phyloP scores from a whole-genome alignment of 1,139 yeast genomes.

The Arxiozyma slooffiae region DNA sequence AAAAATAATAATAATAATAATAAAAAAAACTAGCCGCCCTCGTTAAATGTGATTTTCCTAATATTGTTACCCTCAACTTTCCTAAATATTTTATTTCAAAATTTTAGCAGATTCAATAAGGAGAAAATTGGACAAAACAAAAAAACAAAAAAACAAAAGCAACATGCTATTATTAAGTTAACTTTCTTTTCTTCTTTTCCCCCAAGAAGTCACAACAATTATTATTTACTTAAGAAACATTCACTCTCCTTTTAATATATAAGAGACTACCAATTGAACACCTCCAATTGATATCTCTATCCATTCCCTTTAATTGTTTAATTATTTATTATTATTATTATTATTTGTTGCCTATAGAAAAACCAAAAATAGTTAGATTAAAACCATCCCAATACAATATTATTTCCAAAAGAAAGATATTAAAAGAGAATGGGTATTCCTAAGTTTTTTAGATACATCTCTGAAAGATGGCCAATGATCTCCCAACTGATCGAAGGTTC shows the following conservation, averaged over 20 bases:
- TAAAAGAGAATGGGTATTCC: slow-evolving; percentile 66
- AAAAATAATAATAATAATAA: too few relatives aligned
- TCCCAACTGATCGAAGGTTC: slow-evolving; percentile 78
- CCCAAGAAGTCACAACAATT: not conserved
- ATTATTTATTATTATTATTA: too few relatives aligned
- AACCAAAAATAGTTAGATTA: not conserved
- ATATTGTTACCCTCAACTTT: not conserved
- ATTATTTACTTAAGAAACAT: not conserved
- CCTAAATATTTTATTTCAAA: not conserved
- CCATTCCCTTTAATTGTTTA: not conserved
- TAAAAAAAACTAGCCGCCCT: not conserved
- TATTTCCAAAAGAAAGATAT: not conserved
- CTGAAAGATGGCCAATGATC: slow-evolving; percentile 98
- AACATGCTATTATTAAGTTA: not conserved
- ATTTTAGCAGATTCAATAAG: not conserved
- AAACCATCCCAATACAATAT: not conserved
- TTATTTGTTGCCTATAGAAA: not conserved
- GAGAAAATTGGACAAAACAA: too few relatives aligned
- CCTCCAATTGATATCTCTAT: not conserved
- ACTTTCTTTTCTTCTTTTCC: too few relatives aligned
- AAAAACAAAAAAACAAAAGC: too few relatives aligned
- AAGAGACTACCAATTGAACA: too few relatives aligned
- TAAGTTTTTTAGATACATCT: slow-evolving; percentile 88
- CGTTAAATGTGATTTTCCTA: not conserved
- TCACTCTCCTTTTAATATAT: not conserved